These are phyloP conservation scores for Kalmanozyma brasiliensis DNA, from an alignment of 1,284 basidiomycete species.

Conservation along the genomic window DNA sequence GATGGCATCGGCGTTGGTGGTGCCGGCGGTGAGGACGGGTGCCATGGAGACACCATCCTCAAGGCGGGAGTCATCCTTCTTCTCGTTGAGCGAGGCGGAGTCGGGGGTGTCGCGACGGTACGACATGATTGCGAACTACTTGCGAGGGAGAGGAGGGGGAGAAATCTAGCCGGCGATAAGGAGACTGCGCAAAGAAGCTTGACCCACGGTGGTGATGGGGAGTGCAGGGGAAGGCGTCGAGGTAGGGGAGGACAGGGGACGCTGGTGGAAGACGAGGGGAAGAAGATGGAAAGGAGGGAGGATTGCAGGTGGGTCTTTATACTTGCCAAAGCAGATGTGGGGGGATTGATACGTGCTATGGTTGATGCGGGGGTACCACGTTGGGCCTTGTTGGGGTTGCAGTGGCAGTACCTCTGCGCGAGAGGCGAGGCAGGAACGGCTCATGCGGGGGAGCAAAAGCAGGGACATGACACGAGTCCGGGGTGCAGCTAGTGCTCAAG, in stretches of 20 bases:
- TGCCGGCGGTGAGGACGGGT: constrained; percentile 47
- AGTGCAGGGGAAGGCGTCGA: neutral
- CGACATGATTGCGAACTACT: constrained; percentile 21
- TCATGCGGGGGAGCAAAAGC: constrained; percentile 10
- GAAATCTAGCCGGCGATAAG: neutral
- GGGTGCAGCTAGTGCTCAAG: constrained; percentile 17
- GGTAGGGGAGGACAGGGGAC: constrained; percentile 1
- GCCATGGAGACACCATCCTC: constrained; percentile 42
- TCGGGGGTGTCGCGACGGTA: constrained; percentile 26
- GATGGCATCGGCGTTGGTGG: constrained; percentile 35
- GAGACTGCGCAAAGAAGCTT: neutral
- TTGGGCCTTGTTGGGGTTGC: neutral
- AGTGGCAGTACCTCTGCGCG: neutral
- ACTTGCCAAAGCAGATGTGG: constrained; percentile 1
- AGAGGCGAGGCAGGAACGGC: constrained; percentile 6
- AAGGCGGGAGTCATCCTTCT: constrained; percentile 45
- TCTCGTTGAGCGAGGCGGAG: constrained; percentile 44
- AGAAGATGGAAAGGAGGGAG: neutral
- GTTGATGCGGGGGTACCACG: constrained; percentile 21
- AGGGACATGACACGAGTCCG: constrained; percentile 7
- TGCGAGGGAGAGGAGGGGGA: neutral
- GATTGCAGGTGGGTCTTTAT: constrained; percentile 16
- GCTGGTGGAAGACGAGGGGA: constrained; percentile 10
- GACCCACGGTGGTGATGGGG: neutral
- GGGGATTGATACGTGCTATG: neutral